These are phyloP conservation scores for Collybia mongolica DNA, from an alignment of 768 basidiomycete genomes.

Conservation along the genomic window DNA sequence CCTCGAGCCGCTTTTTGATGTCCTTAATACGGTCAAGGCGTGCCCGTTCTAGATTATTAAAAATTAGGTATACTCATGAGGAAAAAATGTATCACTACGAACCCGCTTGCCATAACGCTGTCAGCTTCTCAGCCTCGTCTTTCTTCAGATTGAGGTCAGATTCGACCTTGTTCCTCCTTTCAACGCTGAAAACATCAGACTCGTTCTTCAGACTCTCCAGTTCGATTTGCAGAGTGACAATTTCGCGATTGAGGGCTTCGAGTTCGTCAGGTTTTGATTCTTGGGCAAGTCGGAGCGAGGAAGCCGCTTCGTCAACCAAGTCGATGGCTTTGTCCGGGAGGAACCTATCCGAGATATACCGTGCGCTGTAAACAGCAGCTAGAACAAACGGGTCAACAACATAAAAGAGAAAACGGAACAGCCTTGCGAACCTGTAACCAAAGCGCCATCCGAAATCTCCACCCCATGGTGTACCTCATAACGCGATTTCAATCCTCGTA, in stretches of 20 bases:
- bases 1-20: conserved; percentile 72
- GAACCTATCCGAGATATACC: conserved; percentile 86
- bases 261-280: conserved; percentile 86
- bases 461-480: conserved; percentile 96
- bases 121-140: conserved; percentile 59
- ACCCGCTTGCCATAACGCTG: conserved; percentile 75
- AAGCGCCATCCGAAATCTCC: conserved; percentile 82
- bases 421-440: conserved; percentile 68
- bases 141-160: conserved; percentile 57
- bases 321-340: conserved; percentile 93
- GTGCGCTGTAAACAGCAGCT: conserved; percentile 83
- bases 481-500: conserved; percentile 79
- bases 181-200: conserved; percentile 78
- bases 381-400: not conserved
- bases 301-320: conserved; percentile 91
- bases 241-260: conserved; percentile 78
- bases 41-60: conserved; percentile 51
- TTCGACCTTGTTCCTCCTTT: conserved; percentile 69
- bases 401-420: not conserved
- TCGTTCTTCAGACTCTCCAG: conserved; percentile 89
- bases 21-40: conserved; percentile 70
- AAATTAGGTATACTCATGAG: not conserved
- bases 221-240: conserved; percentile 88
- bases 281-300: conserved; percentile 82
- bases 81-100: conserved; percentile 11